Percentiles rank a stretch among this genome's conserved stretches.
Evolutionary conservation across 805 yeast genomes (phyloP).

Genomic region (Ogataea dorogensis): DNA sequence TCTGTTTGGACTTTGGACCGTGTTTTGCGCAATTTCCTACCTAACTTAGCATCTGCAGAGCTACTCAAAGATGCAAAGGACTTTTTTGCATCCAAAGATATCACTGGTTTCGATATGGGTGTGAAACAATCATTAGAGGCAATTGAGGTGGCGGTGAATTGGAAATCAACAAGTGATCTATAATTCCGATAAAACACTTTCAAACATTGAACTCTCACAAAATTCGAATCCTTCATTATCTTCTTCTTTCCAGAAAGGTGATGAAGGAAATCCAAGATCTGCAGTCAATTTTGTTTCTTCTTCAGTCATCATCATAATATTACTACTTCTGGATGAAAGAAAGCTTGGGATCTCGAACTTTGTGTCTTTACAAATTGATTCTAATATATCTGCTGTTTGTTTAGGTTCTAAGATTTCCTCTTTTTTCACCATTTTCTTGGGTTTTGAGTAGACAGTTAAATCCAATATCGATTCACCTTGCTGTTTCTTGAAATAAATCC

Average conservation of each 20-base stretch:
- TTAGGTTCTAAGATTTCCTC: background rate
- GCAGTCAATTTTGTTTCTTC: slow-evolving; percentile 9
- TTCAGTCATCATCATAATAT: slow-evolving; percentile 8
- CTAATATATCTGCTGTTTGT: slow-evolving; percentile 15
- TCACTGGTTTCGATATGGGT: slow-evolving; percentile 57
- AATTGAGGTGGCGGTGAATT: slow-evolving; percentile 46
- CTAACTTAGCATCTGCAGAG: slow-evolving; percentile 35
- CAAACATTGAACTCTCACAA: slow-evolving; percentile 13
- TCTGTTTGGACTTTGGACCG: slow-evolving; percentile 37
- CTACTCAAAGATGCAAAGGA: slow-evolving; percentile 36
- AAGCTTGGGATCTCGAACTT: slow-evolving; percentile 14
- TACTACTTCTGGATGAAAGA: slow-evolving; percentile 11
- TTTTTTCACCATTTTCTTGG: background rate
- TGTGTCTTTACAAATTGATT: slow-evolving; percentile 9
- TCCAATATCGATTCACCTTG: background rate
- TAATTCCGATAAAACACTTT: slow-evolving; percentile 10
- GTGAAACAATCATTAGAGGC: slow-evolving; percentile 55
- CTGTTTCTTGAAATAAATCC: slow-evolving; percentile 8
- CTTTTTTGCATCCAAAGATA: slow-evolving; percentile 48
- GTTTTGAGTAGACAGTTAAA: slow-evolving; percentile 1
- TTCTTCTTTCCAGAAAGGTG: slow-evolving; percentile 4
- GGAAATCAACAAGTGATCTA: slow-evolving; percentile 36
- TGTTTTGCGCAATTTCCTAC: slow-evolving; percentile 35
- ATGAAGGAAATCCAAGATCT: slow-evolving; percentile 9
- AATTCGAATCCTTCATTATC: slow-evolving; percentile 6